These are phyloP conservation scores for Psilocybe cyanescens DNA, from an alignment of 768 basidiomycete genomes.

Conservation along the genomic window DNA sequence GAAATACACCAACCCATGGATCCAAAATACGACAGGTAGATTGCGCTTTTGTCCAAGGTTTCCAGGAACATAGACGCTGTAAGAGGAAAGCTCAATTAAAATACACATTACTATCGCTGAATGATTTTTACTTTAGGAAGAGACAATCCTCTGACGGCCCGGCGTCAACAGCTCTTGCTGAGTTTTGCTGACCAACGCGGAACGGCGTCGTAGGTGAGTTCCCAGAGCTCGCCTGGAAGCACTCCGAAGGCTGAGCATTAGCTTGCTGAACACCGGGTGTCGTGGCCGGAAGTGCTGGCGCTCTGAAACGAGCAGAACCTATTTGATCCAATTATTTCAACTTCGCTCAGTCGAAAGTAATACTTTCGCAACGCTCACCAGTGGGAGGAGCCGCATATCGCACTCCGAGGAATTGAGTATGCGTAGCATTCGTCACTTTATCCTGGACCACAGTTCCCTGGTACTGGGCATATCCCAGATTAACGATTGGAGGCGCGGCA, in stretches of 20 bases:
- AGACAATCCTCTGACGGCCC: constrained; percentile 43
- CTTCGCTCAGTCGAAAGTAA: too few species aligned
- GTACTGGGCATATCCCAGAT: constrained; percentile 51
- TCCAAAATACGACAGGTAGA: constrained; percentile 48
- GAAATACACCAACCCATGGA: constrained; percentile 37
- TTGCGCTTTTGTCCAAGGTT: constrained; percentile 24
- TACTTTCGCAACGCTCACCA: constrained; percentile 31
- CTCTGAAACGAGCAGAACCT: constrained; percentile 40
- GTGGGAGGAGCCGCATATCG: constrained; percentile 55
- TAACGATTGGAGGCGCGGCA: constrained; percentile 30
- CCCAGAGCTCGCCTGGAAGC: constrained; percentile 35
- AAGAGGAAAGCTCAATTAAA: neutral
- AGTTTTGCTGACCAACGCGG: constrained; percentile 7
- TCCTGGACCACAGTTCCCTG: constrained; percentile 32
- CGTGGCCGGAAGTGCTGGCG: constrained; percentile 34
- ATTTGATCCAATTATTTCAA: neutral
- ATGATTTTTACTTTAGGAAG: constrained; percentile 35
- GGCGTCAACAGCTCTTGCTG: neutral
- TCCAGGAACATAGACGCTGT: constrained; percentile 41
- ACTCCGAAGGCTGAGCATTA: constrained; percentile 33
- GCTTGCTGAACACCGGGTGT: constrained; percentile 35
- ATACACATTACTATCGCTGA: neutral
- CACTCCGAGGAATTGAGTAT: constrained; percentile 46
- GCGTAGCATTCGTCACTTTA: constrained; percentile 30
- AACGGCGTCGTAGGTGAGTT: constrained; percentile 35